Base-by-base conservation (phyloP, 2,329 filamentous ascomycete species). In the Xylaria sp. region DNA sequence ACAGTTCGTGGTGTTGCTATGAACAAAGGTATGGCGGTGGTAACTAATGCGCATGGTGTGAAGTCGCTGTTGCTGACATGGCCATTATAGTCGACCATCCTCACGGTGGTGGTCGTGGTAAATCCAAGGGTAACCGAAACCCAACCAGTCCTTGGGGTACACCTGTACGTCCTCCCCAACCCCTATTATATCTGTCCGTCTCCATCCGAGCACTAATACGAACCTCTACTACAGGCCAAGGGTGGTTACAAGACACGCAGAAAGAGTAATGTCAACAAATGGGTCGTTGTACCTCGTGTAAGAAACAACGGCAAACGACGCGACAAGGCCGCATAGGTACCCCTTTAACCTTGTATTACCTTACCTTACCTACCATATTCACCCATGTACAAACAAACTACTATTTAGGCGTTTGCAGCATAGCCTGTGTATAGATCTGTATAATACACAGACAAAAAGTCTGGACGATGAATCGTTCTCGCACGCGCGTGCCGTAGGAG, bases 41-140 rank as follows among this genome's bases (percentile, higher is more conserved):
- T 18, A 13, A 39, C 18, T n/a, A 11, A 57, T 48, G 13, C 58
- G 35, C 30, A 11, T 23, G 6, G 30, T 16, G 11, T 39, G 44
- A 61, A 16, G 9, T 30, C 8, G 23, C 59, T 64, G 23, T 30
- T 57, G 19, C 16, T 59, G n/a, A 64, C 55, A 57, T 46, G 39
- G 10, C 10, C 39, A 62, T 50, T 65, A 53, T 69, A 86, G 90
- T 87, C 69, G 94, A 99, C 72, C 94, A 99, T 82, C 94, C 94
- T 71, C 94, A 99, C 76, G 94, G 94, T 84, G 94, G 94, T 89
- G 94, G 94, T 77, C 86, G 95, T 82, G 94, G 94, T 80, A 99
- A 99, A 80, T 97, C 92, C 59, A 99, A 99, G 90, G 92, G 94
- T 85, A 96, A 97, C 73, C 86, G 92, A 63, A 83, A 96, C 73